Evolutionary conservation across 768 basidiomycete genomes (phyloP).

Genomic region (Neoboletus brunneissimus): DNA sequence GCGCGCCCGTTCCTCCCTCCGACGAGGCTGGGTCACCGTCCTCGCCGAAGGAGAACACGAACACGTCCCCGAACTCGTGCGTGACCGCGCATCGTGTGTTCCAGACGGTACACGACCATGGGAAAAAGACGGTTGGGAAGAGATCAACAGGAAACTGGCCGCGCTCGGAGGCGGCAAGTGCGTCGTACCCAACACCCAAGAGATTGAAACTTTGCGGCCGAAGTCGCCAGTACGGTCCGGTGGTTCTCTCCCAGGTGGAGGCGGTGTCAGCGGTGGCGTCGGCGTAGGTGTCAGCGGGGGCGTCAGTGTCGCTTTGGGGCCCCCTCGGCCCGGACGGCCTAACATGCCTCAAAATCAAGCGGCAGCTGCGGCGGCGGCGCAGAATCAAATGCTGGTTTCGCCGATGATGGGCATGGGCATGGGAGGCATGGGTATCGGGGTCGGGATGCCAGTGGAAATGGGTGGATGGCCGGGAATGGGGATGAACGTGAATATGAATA

Average conservation of each 20-base stretch:
- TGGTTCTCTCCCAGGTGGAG: slow-evolving; percentile 18
- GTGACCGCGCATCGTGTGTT: slow-evolving; percentile 30
- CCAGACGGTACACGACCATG: slow-evolving; percentile 41
- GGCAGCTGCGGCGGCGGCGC: not conserved
- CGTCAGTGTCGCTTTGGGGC: slow-evolving; percentile 16
- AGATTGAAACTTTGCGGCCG: slow-evolving; percentile 81
- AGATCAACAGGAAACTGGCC: slow-evolving; percentile 51
- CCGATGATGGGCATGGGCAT: slow-evolving; percentile 46
- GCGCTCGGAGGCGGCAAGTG: slow-evolving; percentile 46
- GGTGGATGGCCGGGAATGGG: slow-evolving; percentile 36
- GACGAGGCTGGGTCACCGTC: slow-evolving; percentile 92
- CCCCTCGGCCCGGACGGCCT: slow-evolving; percentile 15
- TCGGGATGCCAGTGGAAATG: slow-evolving; percentile 35
- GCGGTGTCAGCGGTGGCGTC: slow-evolving; percentile 24
- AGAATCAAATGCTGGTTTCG: slow-evolving; percentile 34
- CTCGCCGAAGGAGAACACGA: slow-evolving; percentile 63
- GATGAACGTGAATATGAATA: slow-evolving; percentile 39
- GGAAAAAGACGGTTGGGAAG: slow-evolving; percentile 66
- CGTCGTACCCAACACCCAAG: slow-evolving; percentile 70
- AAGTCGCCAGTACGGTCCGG: slow-evolving; percentile 71
- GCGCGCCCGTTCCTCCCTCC: slow-evolving; percentile 58
- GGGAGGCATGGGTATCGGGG: slow-evolving; percentile 39
- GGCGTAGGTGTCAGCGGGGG: slow-evolving; percentile 24
- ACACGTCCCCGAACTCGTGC: slow-evolving; percentile 39
- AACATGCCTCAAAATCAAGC: slow-evolving; percentile 16